These are phyloP conservation scores for Plenodomus tracheiphilus DNA, from an alignment of 2,329 filamentous ascomycete genomes.

Conservation along the genomic window DNA sequence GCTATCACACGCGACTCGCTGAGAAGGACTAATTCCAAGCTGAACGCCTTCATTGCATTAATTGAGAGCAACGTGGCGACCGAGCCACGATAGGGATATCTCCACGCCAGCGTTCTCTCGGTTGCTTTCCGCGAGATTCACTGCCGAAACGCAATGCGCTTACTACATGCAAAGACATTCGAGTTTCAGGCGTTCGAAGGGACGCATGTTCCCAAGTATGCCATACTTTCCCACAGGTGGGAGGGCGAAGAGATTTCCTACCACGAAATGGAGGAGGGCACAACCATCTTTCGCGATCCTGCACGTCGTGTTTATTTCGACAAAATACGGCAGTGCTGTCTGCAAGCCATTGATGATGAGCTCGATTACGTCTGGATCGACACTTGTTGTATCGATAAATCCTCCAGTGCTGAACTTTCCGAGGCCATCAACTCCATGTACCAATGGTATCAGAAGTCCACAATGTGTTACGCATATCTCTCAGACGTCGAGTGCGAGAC, in stretches of 20 bases:
- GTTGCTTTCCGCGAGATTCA: no score
- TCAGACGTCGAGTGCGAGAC: conserved; percentile 10
- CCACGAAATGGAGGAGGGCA: conserved; percentile 11
- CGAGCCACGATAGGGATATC: no score
- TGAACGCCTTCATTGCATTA: no score
- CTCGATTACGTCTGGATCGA: conserved; percentile 24
- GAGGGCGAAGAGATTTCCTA: conserved; percentile 21
- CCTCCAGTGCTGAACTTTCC: conserved; percentile 7
- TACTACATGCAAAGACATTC: no score
- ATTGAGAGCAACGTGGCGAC: no score
- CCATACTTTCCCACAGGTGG: conserved; percentile 28
- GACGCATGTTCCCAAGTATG: conserved; percentile 17
- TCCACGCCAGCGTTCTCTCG: no score
- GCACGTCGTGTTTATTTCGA: conserved; percentile 9
- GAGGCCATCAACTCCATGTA: conserved; percentile 31
- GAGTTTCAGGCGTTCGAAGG: not conserved
- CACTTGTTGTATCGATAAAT: conserved; percentile 27
- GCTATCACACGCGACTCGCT: no score
- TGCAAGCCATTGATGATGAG: conserved; percentile 4
- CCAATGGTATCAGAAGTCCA: conserved; percentile 18
- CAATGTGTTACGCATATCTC: conserved; percentile 10
- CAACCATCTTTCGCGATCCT: conserved; percentile 4
- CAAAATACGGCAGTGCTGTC: conserved; percentile 17
- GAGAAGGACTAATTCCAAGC: no score
- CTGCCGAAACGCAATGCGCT: no score